A percentile compares a stretch with the other conserved stretches of the same genome.
Conservation (phyloP, 2,329 filamentous ascomycete genomes). For the Penicillium capsulatum region DNA sequence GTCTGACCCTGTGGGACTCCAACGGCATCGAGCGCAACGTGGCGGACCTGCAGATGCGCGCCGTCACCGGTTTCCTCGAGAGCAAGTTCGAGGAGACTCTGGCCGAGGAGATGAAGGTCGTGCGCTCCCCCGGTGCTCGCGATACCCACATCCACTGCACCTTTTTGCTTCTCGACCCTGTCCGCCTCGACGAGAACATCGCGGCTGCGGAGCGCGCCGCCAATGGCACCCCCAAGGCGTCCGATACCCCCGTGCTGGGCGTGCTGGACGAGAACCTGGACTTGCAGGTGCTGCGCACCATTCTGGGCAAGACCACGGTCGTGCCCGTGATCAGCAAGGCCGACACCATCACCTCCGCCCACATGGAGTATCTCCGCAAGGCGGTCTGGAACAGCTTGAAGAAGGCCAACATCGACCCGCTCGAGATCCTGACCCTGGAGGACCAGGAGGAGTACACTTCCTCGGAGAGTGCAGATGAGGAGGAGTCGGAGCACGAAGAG, state of each 20-base stretch:
- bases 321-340: slow-evolving; percentile 95
- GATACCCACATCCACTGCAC: slow-evolving; percentile 97
- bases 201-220: slow-evolving; percentile 58
- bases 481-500: slow-evolving; percentile 33
- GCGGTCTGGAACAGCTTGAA: slow-evolving; percentile 86
- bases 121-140: slow-evolving; percentile 84
- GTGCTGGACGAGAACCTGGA: slow-evolving; percentile 85
- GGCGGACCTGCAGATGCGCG: slow-evolving; percentile 87
- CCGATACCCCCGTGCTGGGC: slow-evolving; percentile 50
- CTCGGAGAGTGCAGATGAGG: slow-evolving; percentile 47
- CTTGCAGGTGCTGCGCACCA: slow-evolving; percentile 77
- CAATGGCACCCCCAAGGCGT: slow-evolving; percentile 51
- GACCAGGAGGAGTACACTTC: slow-evolving; percentile 64
- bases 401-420: slow-evolving; percentile 77
- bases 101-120: slow-evolving; percentile 93
- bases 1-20: slow-evolving; percentile 94
- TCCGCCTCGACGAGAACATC: slow-evolving; percentile 78
- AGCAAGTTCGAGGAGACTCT: slow-evolving; percentile 99
- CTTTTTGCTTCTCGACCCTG: slow-evolving; percentile 85
- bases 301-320: slow-evolving; percentile 91
- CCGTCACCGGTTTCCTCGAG: slow-evolving; percentile 88
- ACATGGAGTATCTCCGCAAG: slow-evolving; percentile 90
- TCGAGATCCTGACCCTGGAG: slow-evolving; percentile 80
- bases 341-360: slow-evolving; percentile 89
- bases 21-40: slow-evolving; percentile 91